Percentiles rank a stretch among this genome's conserved stretches.
phyloP scores from a whole-genome alignment of 1,284 basidiomycete species.

The Cryptococcus sp. region DNA sequence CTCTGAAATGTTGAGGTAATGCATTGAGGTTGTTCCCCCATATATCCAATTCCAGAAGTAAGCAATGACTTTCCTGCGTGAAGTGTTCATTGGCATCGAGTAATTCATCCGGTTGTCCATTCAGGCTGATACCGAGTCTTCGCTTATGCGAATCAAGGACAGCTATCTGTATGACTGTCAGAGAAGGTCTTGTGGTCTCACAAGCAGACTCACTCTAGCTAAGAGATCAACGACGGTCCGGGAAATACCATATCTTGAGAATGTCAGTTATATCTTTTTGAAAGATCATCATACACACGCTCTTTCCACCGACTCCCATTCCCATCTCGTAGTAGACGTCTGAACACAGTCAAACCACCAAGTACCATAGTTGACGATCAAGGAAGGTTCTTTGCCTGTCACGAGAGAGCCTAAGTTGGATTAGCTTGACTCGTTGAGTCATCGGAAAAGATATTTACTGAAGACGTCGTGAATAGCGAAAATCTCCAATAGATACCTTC shows the following conservation, averaged over 20 bases:
- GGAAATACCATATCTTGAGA: slow-evolving; percentile 26
- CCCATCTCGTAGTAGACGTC: slow-evolving; percentile 30
- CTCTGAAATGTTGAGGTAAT: slow-evolving; percentile 27
- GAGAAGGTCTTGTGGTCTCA: not conserved
- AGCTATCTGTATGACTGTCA: slow-evolving; percentile 10
- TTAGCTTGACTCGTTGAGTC: not conserved
- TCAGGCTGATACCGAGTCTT: slow-evolving; percentile 16
- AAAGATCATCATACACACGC: slow-evolving; percentile 3
- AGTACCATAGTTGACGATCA: slow-evolving; percentile 29
- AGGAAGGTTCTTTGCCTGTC: slow-evolving; percentile 29
- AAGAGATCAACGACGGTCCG: slow-evolving; percentile 32
- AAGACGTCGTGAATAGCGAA: slow-evolving; percentile 33
- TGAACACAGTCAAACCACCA: slow-evolving; percentile 39
- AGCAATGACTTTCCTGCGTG: slow-evolving; percentile 16
- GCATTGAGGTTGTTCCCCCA: slow-evolving; percentile 31
- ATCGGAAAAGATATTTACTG: slow-evolving; percentile 1
- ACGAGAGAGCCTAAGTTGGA: slow-evolving; percentile 23
- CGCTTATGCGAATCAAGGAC: slow-evolving; percentile 25
- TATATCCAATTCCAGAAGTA: slow-evolving; percentile 29
- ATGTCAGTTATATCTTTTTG: not conserved
- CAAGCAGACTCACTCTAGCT: slow-evolving; percentile 22
- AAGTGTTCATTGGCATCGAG: slow-evolving; percentile 22
- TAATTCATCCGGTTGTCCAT: slow-evolving; percentile 18
- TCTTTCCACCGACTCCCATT: slow-evolving; percentile 37
- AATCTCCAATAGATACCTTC: slow-evolving; percentile 32